Percentiles rank a stretch among this genome's conserved stretches.
These are phyloP conservation scores for Leucogyrophana mollusca DNA, from an alignment of 768 basidiomycete genomes.

Conservation along the genomic window DNA sequence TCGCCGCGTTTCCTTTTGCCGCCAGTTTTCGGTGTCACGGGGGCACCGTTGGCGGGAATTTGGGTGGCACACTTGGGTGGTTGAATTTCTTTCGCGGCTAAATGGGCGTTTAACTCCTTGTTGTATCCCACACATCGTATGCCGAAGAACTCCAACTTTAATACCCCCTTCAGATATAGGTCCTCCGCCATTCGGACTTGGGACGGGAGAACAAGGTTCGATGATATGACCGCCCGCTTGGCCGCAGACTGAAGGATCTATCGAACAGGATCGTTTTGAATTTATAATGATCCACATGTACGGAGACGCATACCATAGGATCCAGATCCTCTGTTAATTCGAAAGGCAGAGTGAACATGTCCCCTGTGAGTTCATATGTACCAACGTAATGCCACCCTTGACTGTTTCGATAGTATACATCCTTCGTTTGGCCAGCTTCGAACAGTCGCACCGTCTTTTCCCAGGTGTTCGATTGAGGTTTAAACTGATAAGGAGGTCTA, in stretches of 20 bases:
- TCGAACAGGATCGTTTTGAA: background rate
- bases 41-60: too few relatives aligned
- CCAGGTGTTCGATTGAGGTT: conserved; percentile 20
- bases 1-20: too few relatives aligned
- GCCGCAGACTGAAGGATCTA: conserved; percentile 20
- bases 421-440: conserved; percentile 13
- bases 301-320: conserved; percentile 7
- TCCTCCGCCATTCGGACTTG: conserved; percentile 22
- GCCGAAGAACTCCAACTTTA: conserved; percentile 24
- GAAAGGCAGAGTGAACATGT: conserved; percentile 11
- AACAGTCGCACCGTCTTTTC: conserved; percentile 9
- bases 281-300: background rate
- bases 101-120: too few relatives aligned
- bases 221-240: conserved; percentile 15
- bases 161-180: conserved; percentile 27
- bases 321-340: conserved; percentile 10
- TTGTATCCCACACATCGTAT: conserved; percentile 22
- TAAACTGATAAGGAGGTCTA: conserved; percentile 23
- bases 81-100: conserved; percentile 14
- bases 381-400: conserved; percentile 18
- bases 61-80: too few relatives aligned
- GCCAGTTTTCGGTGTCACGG: too few relatives aligned
- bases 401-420: conserved; percentile 13
- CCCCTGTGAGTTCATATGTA: conserved; percentile 22
- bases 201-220: conserved; percentile 20